Evolutionary conservation across 2,329 filamentous ascomycete genomes (phyloP).

Genomic region (Claviceps sorghi): DNA sequence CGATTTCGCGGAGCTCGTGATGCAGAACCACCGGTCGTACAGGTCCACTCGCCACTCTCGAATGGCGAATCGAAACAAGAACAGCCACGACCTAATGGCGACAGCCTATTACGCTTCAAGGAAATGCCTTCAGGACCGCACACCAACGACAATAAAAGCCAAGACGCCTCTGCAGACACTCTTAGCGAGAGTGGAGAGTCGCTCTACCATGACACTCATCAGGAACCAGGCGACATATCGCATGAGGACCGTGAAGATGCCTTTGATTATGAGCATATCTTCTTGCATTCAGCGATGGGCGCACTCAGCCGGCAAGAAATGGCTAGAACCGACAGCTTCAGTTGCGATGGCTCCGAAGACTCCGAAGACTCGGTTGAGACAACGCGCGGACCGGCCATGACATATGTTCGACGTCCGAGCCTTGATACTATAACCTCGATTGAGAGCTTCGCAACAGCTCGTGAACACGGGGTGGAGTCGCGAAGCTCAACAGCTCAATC

Average conservation of each 20-base stretch:
- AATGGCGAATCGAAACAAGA: not conserved
- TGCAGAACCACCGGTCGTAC: not conserved
- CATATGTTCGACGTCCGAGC: slow-evolving; percentile 27
- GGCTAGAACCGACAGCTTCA: slow-evolving; percentile 24
- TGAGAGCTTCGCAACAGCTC: slow-evolving; percentile 43
- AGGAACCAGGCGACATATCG: slow-evolving; percentile 42
- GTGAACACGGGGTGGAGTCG: slow-evolving; percentile 29
- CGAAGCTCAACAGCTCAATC: slow-evolving; percentile 16
- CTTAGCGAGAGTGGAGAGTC: slow-evolving; percentile 51
- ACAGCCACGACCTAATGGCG: not conserved
- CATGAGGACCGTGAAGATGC: slow-evolving; percentile 91
- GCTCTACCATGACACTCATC: slow-evolving; percentile 46
- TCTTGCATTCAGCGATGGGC: slow-evolving; percentile 82
- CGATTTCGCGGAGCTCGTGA: slow-evolving; percentile 1
- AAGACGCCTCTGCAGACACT: slow-evolving; percentile 9
- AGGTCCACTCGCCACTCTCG: not conserved
- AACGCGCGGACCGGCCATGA: slow-evolving; percentile 30
- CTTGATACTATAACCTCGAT: slow-evolving; percentile 34
- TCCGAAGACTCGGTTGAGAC: slow-evolving; percentile 50
- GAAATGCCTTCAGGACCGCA: slow-evolving; percentile 1
- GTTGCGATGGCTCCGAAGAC: slow-evolving; percentile 43
- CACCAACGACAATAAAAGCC: slow-evolving; percentile 9
- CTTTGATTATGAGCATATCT: slow-evolving; percentile 94
- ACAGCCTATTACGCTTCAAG: not conserved
- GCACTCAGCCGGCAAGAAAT: slow-evolving; percentile 40